Percentiles rank a stretch among this genome's conserved stretches.
Conservation (phyloP, 768 basidiomycete species). For the Mycena sanguinolenta region DNA sequence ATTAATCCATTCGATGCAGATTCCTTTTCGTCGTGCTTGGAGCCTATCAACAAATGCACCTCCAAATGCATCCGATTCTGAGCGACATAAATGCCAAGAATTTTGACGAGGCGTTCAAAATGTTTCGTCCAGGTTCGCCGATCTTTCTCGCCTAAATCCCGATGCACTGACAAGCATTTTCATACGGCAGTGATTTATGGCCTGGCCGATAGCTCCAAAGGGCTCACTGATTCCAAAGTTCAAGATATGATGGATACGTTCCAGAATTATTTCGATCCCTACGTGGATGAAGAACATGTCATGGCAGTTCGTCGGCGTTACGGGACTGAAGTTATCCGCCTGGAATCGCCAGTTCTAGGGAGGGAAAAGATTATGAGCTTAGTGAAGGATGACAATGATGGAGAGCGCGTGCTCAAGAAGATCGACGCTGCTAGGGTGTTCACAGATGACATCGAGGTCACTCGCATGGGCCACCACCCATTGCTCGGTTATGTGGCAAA, state of each 20-base stretch:
- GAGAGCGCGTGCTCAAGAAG: too few relatives aligned
- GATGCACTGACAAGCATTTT: neutral
- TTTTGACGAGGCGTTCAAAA: conserved; percentile 76
- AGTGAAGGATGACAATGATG: too few relatives aligned
- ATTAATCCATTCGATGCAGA: conserved; percentile 50
- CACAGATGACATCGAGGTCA: too few relatives aligned
- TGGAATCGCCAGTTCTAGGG: too few relatives aligned
- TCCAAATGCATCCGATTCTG: conserved; percentile 80
- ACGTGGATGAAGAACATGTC: conserved; percentile 69
- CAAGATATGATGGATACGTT: conserved; percentile 85
- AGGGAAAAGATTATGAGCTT: too few relatives aligned
- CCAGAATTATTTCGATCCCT: conserved; percentile 78
- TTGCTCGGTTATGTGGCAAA: too few relatives aligned
- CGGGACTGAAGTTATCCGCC: too few relatives aligned
- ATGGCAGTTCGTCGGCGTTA: too few relatives aligned
- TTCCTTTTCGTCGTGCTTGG: conserved; percentile 79
- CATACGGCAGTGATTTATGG: conserved; percentile 93
- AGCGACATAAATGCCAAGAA: conserved; percentile 75
- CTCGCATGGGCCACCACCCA: too few relatives aligned
- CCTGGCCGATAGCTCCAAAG: conserved; percentile 79
- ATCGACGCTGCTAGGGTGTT: too few relatives aligned
- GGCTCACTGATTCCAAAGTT: conserved; percentile 79
- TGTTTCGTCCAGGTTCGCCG: conserved; percentile 67
- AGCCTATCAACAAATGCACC: too few relatives aligned
- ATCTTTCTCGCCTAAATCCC: conserved; percentile 29